phyloP scores from a whole-genome alignment of 345 rosid species.

The Populus nigra region DNA sequence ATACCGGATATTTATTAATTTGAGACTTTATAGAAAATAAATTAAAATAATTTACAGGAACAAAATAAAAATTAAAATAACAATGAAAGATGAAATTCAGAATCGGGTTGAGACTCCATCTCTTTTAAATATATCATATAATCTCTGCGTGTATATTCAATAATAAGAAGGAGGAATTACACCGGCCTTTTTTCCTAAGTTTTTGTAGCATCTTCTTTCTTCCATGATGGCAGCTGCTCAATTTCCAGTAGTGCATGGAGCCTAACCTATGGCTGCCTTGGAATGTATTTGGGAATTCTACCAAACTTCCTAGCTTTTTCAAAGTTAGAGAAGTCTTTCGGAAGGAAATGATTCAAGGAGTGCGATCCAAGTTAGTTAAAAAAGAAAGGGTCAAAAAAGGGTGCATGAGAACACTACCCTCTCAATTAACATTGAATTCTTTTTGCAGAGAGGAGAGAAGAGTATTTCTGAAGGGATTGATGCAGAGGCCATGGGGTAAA shows the following conservation, averaged over 20 bases:
- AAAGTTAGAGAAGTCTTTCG: conserved; percentile 24
- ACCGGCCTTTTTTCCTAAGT: background rate
- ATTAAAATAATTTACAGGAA: too few relatives aligned
- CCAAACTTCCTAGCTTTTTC: conserved; percentile 5
- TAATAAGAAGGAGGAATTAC: too few relatives aligned
- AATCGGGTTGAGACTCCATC: too few relatives aligned
- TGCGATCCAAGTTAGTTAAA: conserved; percentile 41
- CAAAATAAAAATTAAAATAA: too few relatives aligned
- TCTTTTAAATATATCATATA: too few relatives aligned
- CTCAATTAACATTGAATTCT: background rate
- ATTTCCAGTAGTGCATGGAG: conserved; percentile 8
- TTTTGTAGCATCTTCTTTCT: background rate
- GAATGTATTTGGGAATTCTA: conserved; percentile 4
- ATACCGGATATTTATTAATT: too few relatives aligned
- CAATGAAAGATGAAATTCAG: too few relatives aligned
- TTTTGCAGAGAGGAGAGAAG: background rate
- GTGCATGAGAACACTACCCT: conserved; percentile 4
- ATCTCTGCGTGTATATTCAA: background rate
- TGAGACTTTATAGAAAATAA: accelerated
- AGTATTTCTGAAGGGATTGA: conserved; percentile 38
- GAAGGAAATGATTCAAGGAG: conserved; percentile 48
- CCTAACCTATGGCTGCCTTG: conserved; percentile 12
- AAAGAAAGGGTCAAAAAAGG: background rate
- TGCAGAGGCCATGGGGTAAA: conserved; percentile 32
- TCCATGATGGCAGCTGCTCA: background rate